phyloP scores from a whole-genome alignment of 2,329 filamentous ascomycete genomes.

The Neonectria sp. region DNA sequence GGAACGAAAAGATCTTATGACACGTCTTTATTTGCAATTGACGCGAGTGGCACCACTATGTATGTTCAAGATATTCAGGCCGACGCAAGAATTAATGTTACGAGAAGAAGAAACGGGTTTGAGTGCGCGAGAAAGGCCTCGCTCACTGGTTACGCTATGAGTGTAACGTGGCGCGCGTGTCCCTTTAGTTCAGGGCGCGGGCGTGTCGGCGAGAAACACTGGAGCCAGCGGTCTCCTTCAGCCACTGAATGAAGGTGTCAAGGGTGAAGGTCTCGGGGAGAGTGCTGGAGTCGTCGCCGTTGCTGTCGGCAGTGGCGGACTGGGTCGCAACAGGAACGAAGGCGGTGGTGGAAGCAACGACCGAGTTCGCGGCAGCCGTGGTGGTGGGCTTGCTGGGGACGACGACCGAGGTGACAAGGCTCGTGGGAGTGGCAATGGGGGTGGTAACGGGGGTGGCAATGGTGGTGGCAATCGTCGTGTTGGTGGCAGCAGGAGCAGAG shows the following conservation, averaged over 20 bases:
- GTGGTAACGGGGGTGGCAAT: constrained; percentile 13
- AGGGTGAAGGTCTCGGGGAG: constrained; percentile 45
- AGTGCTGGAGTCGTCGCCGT: constrained; percentile 11
- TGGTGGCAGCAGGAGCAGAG: constrained; percentile 25
- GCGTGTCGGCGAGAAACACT: constrained; percentile 42
- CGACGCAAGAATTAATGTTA: constrained; percentile 19
- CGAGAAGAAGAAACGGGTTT: constrained; percentile 17
- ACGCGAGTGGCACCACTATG: neutral
- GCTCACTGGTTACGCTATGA: neutral
- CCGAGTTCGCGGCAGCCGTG: neutral
- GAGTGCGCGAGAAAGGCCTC: neutral
- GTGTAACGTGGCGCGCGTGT: neutral
- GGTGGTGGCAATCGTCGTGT: constrained; percentile 11
- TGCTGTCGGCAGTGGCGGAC: neutral
- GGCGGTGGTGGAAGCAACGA: constrained; percentile 15
- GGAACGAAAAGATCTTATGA: neutral
- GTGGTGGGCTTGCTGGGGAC: constrained; percentile 24
- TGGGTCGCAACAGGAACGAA: constrained; percentile 12
- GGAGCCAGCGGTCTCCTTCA: constrained; percentile 27
- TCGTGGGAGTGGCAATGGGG: constrained; percentile 23
- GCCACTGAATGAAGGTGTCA: constrained; percentile 43
- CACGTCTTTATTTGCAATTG: neutral
- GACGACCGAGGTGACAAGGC: constrained; percentile 26
- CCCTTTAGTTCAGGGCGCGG: constrained; percentile 37
- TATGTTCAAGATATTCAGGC: constrained; percentile 4